Base-by-base conservation (phyloP, 345 rosid species). In the Dipteronia sinensis region DNA sequence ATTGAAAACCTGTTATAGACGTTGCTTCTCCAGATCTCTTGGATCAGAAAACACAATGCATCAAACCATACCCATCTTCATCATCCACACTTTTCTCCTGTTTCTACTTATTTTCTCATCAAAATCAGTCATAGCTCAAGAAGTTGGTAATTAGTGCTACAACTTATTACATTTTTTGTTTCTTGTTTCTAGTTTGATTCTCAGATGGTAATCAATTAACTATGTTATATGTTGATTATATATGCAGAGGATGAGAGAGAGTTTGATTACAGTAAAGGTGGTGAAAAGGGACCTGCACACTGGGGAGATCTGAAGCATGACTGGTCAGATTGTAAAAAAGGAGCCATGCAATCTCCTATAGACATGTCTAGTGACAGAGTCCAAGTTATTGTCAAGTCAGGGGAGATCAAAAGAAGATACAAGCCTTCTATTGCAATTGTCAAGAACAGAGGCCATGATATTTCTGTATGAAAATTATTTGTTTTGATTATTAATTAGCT, bases 241-340 rank as follows among this genome's bases (percentile, higher is more conserved):
- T n/a, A 12, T 82, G 87, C 85, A 90, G 91, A 88, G 83, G 85
- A 90, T 23, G 88, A 90, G 85, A 79, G 84, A 12, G 94, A 87
- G 79, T 90, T 90, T 65, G 85, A 85, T 72, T 90, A 90, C 78
- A 23, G 34, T 0, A 15, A 56, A 73, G 84, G 85, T 20, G 78
- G 90, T 73, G 73, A 72, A 53, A 90, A 83, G 73, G 94, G 92
- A 38, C 94, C 92, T 0, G 58, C 1, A 1, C 79, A 79, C 15
- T 90, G 91, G 94, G 94, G 88, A 56, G 83, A 85, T 47, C 76
- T 87, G 1, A 81, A 73, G 72, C 6, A 83, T 31, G 86, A 87
- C 61, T 85, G 90, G 90, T 55, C 44, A 11, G 64, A 70, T 0
- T 87, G 89, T 71, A 87, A 87, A 46, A 78, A 44, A 31, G 89